Conservation (phyloP, 129 eudicot species). For the carrot (Daucus carota) region DNA sequence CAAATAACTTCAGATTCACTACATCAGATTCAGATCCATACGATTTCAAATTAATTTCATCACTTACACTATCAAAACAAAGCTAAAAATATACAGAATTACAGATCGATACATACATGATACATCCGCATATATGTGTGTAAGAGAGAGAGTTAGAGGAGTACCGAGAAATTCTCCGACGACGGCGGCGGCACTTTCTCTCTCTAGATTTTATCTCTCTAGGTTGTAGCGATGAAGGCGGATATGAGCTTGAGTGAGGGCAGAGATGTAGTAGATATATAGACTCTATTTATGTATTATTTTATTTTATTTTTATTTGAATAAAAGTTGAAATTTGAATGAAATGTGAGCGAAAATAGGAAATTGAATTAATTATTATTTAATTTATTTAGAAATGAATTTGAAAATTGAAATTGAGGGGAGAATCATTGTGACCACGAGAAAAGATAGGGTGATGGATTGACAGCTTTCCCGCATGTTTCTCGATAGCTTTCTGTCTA, state of each 20-base stretch:
- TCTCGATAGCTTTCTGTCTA: not conserved
- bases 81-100: not conserved
- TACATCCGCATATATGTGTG: no score
- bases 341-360: constrained; percentile 15
- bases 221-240: constrained; percentile 19
- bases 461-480: constrained; percentile 32
- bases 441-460: constrained; percentile 40
- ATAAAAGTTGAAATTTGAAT: constrained; percentile 29
- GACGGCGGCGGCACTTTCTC: constrained; percentile 10
- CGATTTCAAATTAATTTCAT: constrained; percentile 3
- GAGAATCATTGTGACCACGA: constrained; percentile 55
- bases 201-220: constrained; percentile 14
- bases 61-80: not conserved
- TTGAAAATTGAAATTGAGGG: not conserved
- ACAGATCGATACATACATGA: no score
- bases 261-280: constrained; percentile 9
- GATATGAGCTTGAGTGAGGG: not conserved
- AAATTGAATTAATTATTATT: not conserved
- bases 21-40: constrained; percentile 9
- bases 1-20: not conserved
- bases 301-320: no score
- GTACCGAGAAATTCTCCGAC: constrained; percentile 11
- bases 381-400: not conserved
- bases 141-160: not conserved
- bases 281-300: not conserved